Evolutionary conservation across 1,139 yeast species (phyloP).

Genomic region (Lodderomyces metapsilosis): DNA sequence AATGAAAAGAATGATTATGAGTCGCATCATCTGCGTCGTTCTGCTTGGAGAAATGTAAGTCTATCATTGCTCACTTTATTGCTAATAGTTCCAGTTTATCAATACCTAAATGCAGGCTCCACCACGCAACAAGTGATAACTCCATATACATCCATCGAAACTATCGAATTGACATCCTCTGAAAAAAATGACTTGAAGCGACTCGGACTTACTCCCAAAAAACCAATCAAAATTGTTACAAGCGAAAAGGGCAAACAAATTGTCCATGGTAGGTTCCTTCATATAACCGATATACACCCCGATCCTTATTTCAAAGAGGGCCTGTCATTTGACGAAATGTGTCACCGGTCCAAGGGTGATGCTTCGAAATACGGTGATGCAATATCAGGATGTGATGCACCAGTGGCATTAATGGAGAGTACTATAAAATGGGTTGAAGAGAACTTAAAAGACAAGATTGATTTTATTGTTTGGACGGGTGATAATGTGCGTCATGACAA

Average conservation of each 20-base stretch:
- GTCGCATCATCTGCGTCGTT: neutral
- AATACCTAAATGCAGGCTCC: neutral
- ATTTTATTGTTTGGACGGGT: slow-evolving; percentile 88
- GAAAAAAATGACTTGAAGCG: slow-evolving; percentile 13
- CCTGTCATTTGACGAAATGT: slow-evolving; percentile 44
- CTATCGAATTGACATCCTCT: slow-evolving; percentile 10
- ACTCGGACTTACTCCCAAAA: slow-evolving; percentile 30
- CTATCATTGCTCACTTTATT: slow-evolving; percentile 1
- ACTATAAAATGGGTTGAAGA: slow-evolving; percentile 67
- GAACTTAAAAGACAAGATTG: slow-evolving; percentile 70
- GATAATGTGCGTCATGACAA: slow-evolving; percentile 86
- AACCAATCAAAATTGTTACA: slow-evolving; percentile 26
- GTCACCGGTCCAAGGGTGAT: slow-evolving; percentile 56
- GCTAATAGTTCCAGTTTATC: slow-evolving; percentile 1
- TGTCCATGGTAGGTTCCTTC: slow-evolving; percentile 73
- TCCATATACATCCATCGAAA: slow-evolving; percentile 5
- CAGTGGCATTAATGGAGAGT: slow-evolving; percentile 56
- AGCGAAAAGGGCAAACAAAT: slow-evolving; percentile 26
- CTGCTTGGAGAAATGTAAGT: neutral
- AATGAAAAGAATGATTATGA: neutral
- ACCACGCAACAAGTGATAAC: neutral
- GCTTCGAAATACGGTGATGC: slow-evolving; percentile 79
- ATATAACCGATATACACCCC: slow-evolving; percentile 83
- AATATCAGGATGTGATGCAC: slow-evolving; percentile 69
- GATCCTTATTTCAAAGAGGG: slow-evolving; percentile 68